Conservation (phyloP, 495 filamentous ascomycete species). For the Lichenothelia convexa region DNA sequence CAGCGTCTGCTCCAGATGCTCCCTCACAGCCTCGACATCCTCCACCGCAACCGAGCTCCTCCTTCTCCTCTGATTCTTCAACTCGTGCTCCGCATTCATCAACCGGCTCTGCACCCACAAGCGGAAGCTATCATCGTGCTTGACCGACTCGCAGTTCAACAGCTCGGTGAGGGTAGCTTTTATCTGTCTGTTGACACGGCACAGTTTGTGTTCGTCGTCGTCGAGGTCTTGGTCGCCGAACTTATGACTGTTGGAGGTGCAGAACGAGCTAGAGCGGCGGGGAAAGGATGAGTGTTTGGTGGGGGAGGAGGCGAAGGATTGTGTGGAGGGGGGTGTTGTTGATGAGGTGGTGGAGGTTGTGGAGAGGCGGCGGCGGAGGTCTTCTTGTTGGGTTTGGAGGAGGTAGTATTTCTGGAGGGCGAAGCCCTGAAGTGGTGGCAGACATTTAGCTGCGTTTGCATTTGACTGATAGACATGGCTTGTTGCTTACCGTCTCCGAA, state of each 20-base stretch:
- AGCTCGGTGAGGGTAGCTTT: slow-evolving; percentile 47
- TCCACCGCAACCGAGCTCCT: slow-evolving; percentile 4
- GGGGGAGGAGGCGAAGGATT: slow-evolving; percentile 7
- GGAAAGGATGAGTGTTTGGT: neutral
- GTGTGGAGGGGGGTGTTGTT: slow-evolving; percentile 6
- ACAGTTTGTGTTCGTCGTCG: slow-evolving; percentile 31
- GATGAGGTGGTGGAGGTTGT: slow-evolving; percentile 8
- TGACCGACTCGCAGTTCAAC: slow-evolving; percentile 41
- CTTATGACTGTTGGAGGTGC: neutral
- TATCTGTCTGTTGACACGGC: slow-evolving; percentile 43
- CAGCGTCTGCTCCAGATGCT: neutral
- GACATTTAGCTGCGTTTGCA: no score
- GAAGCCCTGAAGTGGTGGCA: no score
- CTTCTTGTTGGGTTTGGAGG: slow-evolving; percentile 14
- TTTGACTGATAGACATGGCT: no score
- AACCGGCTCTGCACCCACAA: slow-evolving; percentile 43
- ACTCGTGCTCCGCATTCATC: slow-evolving; percentile 45
- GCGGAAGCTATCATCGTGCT: slow-evolving; percentile 34
- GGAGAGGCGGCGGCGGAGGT: slow-evolving; percentile 14
- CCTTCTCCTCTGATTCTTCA: slow-evolving; percentile 22
- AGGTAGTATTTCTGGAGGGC: slow-evolving; percentile 11
- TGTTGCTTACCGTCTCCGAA: no score
- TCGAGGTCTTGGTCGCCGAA: neutral
- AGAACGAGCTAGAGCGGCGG: slow-evolving; percentile 3
- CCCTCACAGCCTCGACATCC: neutral